Conservation (phyloP, 345 rosid genomes). For the Syzygium jambos region DNA sequence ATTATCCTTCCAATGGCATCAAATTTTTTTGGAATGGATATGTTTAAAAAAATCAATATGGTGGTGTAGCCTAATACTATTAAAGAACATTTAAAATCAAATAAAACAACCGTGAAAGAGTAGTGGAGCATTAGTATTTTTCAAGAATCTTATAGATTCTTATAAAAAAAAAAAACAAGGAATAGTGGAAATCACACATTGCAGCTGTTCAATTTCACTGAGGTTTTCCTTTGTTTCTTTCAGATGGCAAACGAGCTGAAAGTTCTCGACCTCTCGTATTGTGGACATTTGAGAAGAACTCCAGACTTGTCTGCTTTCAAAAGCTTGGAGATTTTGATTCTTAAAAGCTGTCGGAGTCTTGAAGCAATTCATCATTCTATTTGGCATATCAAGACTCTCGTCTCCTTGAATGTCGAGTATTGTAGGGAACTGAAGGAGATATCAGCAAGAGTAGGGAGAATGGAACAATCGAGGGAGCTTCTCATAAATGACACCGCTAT, state of each 20-base stretch:
- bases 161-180: too few species aligned
- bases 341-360: rapidly evolving
- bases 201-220: too few species aligned
- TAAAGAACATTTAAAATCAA: neutral
- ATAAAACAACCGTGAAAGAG: neutral
- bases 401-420: rapidly evolving
- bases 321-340: neutral
- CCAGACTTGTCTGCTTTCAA: neutral
- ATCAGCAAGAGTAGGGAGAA: neutral
- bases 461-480: neutral
- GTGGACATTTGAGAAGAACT: rapidly evolving
- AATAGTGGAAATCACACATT: neutral
- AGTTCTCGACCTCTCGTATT: too few species aligned
- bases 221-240: too few species aligned
- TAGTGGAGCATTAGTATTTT: neutral
- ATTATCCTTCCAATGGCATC: neutral
- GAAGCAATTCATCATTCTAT: neutral
- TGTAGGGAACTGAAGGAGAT: rapidly evolving
- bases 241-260: too few species aligned
- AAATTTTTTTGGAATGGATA: neutral
- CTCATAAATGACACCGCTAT: too few species aligned
- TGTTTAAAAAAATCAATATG: neutral
- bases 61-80: too few species aligned
- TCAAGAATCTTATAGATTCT: too few species aligned
- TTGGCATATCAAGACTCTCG: neutral